Evolutionary conservation across 108 stramenopile species (phyloP).

Genomic region (Schizochytrium sp.): DNA sequence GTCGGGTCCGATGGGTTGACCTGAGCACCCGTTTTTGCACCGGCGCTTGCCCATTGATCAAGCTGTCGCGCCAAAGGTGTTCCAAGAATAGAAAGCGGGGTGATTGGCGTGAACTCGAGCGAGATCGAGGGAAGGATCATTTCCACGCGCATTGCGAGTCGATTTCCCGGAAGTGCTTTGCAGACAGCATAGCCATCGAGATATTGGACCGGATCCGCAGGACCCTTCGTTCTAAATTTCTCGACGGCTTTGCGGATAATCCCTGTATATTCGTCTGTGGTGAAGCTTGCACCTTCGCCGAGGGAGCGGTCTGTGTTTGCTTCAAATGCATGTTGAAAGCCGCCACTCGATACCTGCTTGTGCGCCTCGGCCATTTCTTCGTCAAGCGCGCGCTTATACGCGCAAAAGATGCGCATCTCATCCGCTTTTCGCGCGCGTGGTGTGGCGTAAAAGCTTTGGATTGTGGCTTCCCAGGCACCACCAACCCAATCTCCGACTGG

Average conservation of each 20-base stretch:
- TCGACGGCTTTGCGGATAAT: background rate
- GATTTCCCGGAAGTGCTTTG: background rate
- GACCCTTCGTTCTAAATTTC: background rate
- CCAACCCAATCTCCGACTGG: background rate
- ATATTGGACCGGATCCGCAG: background rate
- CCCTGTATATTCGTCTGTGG: background rate
- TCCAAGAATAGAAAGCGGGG: background rate
- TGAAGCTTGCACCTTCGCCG: background rate
- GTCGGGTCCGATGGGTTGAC: background rate
- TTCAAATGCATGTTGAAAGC: background rate
- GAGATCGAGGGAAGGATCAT: background rate
- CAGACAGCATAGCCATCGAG: background rate
- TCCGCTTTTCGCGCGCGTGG: background rate
- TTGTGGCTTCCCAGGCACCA: background rate
- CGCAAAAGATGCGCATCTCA: background rate
- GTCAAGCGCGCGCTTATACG: background rate
- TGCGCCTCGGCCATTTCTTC: background rate
- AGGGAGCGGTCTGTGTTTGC: background rate
- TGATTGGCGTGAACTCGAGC: background rate
- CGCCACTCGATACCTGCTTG: background rate
- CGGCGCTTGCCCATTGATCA: background rate
- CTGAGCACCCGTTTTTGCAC: background rate
- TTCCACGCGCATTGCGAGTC: background rate
- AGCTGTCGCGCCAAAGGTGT: slow-evolving; percentile 4
- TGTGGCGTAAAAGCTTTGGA: background rate